Evolutionary conservation across 164 flowering plant species (phyloP), one percentile per base, ranked within the genome.

Genomic region (Taxillus chinensis): DNA sequence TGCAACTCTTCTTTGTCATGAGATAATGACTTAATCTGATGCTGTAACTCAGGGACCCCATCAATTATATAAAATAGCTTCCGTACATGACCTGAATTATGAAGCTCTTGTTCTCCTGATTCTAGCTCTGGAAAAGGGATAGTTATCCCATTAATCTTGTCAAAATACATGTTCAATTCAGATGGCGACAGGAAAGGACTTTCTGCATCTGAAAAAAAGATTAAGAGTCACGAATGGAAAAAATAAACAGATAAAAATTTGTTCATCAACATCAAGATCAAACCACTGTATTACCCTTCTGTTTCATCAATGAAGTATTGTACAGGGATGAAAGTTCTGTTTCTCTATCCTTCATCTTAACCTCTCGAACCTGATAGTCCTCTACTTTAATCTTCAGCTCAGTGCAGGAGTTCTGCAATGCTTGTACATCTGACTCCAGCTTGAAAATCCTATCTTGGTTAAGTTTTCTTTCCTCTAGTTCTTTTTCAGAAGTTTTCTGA

Each of bases 51-150:
- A n/a, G 62, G 7, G 59, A 80, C 66, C 58, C 58, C 71, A 64
- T 85, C 86, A 51, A 86, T 12, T 46, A 88, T 65, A 64, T 65
- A 69, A 68, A 79, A 80, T 49, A 93, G 83, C 74, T 86, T 90
- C 69, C 78, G 69, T 13, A 78, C 67, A 68, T 70, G 61, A 68
- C 62, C 64, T 66, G 85, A 72, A 64, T 54, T 58, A 9, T 75
- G 72, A 41, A 66, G 57, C 58, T 72, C 73, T 54, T 64, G 16
- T 17, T 75, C 78, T 63, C 55, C 74, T 9, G 16, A 55, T 45
- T 74, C 73, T 45, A 69, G 63, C 46, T 73, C 80, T 55, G 62
- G 45, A 45, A 62, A 52, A 71, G 80, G 68, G 42, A 85, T 52
- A 5, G 82, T 67, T 53, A 85, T 74, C 58, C 57, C 73, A 71